Evolutionary conservation across 2,329 filamentous ascomycete genomes (phyloP), one percentile per base, ranked within the genome.

Genomic region (Cercospora beticola): DNA sequence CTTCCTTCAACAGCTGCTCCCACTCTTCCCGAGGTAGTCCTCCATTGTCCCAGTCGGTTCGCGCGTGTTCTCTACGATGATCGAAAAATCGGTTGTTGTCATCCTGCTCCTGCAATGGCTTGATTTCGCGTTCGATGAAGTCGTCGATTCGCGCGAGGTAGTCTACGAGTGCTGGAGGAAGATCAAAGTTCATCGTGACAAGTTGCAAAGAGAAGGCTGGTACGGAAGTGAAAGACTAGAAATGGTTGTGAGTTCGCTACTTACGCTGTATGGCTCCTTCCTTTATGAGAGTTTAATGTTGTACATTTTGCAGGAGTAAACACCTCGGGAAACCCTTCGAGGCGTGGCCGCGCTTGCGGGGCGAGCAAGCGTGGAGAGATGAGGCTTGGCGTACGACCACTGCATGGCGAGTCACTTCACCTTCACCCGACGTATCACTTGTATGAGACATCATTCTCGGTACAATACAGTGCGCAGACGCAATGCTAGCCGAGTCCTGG

Each of bases 21-120:
- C 87, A 89, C 73, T 88, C 87, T 56, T 81, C 77, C 5, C 82
- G 82, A 0, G 88, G 87, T 2, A 89, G 81, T 2, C 87, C 87
- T 66, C 81, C 79, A 49, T 84, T 83, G 64, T 85, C 83, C 86
- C 87, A 89, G 74, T 89, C 83, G 1, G 87, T 90, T 36, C 87
- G 85, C 6, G 86, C 81, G 73, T 88, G 83, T 73, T 90, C 87
- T 70, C 87, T 85, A 18, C 87, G 84, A 77, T 90, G 85, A 76
- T 89, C 87, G 78, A 90, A 89, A 83, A 90, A 90, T 67, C 87
- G 84, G 65, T 87, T 81, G 74, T 89, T 89, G 76, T 89, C 86
- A 73, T 86, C 78, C 26, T 79, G 78, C 70, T 84, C 78, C 76
- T 89, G 86, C 0, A 88, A 79, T 0, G 86, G 86, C 0, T 79